A percentile compares a stretch with the other conserved stretches of the same genome.
phyloP scores from a whole-genome alignment of 2,329 filamentous ascomycete genomes.

The Cryoendolithus antarcticus region DNA sequence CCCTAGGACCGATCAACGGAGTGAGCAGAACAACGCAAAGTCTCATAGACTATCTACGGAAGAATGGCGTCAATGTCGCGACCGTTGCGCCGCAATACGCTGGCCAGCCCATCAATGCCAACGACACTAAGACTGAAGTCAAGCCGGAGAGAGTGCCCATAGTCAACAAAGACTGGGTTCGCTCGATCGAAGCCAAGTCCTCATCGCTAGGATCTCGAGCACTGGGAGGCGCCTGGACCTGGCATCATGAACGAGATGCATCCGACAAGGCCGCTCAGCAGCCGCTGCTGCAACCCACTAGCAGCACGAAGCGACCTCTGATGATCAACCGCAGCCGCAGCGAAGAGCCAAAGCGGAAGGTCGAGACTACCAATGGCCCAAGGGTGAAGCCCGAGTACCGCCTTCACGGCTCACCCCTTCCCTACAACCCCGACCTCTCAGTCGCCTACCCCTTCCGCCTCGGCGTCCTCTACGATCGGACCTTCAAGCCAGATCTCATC shows the following conservation, averaged over 20 bases:
- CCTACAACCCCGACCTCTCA: slow-evolving; percentile 60
- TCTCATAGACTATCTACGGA: slow-evolving; percentile 54
- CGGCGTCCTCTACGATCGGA: slow-evolving; percentile 46
- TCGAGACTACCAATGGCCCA: slow-evolving; percentile 20
- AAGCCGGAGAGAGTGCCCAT: slow-evolving; percentile 17
- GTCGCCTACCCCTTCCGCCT: slow-evolving; percentile 58
- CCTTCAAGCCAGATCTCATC: slow-evolving; percentile 56
- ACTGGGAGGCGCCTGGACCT: slow-evolving; percentile 22
- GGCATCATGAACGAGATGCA: slow-evolving; percentile 19
- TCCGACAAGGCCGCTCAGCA: slow-evolving; percentile 7
- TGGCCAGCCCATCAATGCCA: slow-evolving; percentile 37
- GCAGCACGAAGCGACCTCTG: slow-evolving; percentile 10
- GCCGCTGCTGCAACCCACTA: slow-evolving; percentile 7
- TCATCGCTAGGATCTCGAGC: slow-evolving; percentile 19
- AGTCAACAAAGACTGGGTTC: slow-evolving; percentile 23
- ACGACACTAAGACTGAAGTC: slow-evolving; percentile 9
- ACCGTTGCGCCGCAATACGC: slow-evolving; percentile 50
- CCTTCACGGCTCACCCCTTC: slow-evolving; percentile 52
- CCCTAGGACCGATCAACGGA: slow-evolving; percentile 61
- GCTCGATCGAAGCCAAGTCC: slow-evolving; percentile 20
- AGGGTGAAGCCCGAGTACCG: slow-evolving; percentile 41
- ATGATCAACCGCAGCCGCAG: slow-evolving; percentile 18
- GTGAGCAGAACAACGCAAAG: slow-evolving; percentile 59
- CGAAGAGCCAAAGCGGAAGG: slow-evolving; percentile 14
- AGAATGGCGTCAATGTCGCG: slow-evolving; percentile 51